phyloP scores from a whole-genome alignment of 2,329 filamentous ascomycete genomes.

The Ophiostoma sp. region DNA sequence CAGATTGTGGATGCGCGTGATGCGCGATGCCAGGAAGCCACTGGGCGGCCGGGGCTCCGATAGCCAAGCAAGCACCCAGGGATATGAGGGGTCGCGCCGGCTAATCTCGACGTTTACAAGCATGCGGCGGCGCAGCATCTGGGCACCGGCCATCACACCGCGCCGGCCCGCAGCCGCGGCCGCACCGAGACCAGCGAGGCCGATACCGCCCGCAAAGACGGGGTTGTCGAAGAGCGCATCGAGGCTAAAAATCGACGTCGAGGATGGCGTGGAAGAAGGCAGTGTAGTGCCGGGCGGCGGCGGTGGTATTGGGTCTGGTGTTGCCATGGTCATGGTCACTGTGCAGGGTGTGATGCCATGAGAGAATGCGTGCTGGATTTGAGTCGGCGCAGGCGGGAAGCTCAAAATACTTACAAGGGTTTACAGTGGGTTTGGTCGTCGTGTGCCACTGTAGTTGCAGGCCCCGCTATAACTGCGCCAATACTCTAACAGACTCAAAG shows the following conservation, averaged over 20 bases:
- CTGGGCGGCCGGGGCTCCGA: conserved; percentile 66
- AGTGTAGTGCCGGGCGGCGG: neutral
- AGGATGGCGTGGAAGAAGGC: neutral
- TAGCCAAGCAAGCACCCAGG: conserved; percentile 93
- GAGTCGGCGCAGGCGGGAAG: neutral
- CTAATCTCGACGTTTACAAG: conserved; percentile 95
- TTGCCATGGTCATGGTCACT: conserved; percentile 15
- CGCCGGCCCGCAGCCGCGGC: conserved; percentile 74
- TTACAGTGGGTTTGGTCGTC: conserved; percentile 11
- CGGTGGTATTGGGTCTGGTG: conserved; percentile 18
- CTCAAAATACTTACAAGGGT: neutral
- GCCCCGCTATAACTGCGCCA: neutral
- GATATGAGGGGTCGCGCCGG: conserved; percentile 86
- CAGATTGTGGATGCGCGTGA: conserved; percentile 57
- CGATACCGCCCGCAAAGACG: conserved; percentile 69
- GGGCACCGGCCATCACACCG: conserved; percentile 65
- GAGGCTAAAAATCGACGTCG: conserved; percentile 33
- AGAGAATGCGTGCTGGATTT: neutral
- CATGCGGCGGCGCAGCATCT: conserved; percentile 73
- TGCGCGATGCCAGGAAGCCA: conserved; percentile 54
- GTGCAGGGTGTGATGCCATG: conserved; percentile 15
- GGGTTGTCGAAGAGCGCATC: conserved; percentile 60
- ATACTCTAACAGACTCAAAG: neutral
- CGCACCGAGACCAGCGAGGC: conserved; percentile 82
- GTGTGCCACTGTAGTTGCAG: neutral